phyloP scores from a whole-genome alignment of 257 asterid genomes.

The Plectranthus barbatus region DNA sequence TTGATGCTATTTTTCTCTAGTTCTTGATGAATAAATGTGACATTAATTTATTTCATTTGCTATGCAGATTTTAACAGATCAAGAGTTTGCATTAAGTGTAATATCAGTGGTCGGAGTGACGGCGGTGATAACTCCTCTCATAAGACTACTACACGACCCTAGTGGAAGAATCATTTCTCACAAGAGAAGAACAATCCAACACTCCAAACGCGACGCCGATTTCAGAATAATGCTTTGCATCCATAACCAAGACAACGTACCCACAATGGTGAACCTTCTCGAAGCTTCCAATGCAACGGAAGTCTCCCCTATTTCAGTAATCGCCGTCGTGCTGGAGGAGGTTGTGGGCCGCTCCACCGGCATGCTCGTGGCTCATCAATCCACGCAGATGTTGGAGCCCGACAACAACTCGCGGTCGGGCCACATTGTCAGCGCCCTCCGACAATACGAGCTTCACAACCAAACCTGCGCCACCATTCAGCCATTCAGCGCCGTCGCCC shows the following conservation, averaged over 20 bases:
- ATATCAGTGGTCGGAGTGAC: constrained; percentile 44
- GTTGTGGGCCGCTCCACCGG: constrained; percentile 62
- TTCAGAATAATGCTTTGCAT: constrained; percentile 54
- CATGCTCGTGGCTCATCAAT: constrained; percentile 63
- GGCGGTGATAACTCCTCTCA: constrained; percentile 45
- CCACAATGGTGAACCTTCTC: constrained; percentile 50
- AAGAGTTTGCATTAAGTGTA: constrained; percentile 49
- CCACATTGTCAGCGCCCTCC: constrained; percentile 56
- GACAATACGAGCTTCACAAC: constrained; percentile 56
- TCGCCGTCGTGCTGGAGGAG: constrained; percentile 59
- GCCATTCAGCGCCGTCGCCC: constrained; percentile 49
- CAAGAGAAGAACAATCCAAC: constrained; percentile 55
- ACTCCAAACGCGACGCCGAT: constrained; percentile 40
- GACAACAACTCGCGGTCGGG: constrained; percentile 39
- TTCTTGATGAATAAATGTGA: background rate
- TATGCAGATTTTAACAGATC: constrained; percentile 34
- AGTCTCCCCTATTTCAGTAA: constrained; percentile 48
- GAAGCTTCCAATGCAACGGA: constrained; percentile 62
- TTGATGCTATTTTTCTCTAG: background rate
- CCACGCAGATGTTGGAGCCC: constrained; percentile 33
- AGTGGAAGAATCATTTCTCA: constrained; percentile 19
- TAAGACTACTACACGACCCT: constrained; percentile 45
- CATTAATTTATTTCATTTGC: no score
- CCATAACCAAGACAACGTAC: constrained; percentile 49
- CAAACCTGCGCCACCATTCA: constrained; percentile 43